A percentile compares a stretch with the other conserved stretches of the same genome.
Evolutionary conservation across 1,139 yeast species (phyloP).

Genomic region (Petasospora fabianii): DNA sequence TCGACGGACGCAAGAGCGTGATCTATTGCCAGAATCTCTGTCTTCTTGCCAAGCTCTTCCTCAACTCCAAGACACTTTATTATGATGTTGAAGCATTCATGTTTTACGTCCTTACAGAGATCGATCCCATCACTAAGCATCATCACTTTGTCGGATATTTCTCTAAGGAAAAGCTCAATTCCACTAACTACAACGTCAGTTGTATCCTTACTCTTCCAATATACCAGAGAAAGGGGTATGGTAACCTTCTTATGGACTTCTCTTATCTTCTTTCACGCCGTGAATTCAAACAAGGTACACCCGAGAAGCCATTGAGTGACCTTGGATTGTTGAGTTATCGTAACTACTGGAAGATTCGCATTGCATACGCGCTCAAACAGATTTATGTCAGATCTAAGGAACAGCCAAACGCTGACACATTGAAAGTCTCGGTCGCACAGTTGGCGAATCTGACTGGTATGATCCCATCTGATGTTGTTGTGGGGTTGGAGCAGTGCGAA

Average conservation of each 20-base stretch:
- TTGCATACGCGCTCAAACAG: conserved; percentile 47
- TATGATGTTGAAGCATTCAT: conserved; percentile 95
- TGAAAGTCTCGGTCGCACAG: conserved; percentile 49
- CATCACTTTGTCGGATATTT: conserved; percentile 92
- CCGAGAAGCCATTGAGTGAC: conserved; percentile 90
- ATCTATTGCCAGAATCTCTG: conserved; percentile 87
- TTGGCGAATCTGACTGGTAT: conserved; percentile 75
- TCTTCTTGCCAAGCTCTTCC: conserved; percentile 79
- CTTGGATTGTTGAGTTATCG: conserved; percentile 82
- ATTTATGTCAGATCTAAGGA: conserved; percentile 29
- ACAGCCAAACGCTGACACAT: conserved; percentile 12
- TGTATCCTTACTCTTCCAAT: conserved; percentile 89
- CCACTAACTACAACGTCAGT: conserved; percentile 76
- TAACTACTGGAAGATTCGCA: conserved; percentile 76
- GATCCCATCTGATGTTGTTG: conserved; percentile 81
- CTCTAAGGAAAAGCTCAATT: conserved; percentile 78
- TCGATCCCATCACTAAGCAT: conserved; percentile 45
- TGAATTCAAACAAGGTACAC: conserved; percentile 84
- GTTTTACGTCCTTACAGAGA: conserved; percentile 78
- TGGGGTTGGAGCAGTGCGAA: conserved; percentile 75
- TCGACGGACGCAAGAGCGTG: conserved; percentile 84
- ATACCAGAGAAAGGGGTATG: conserved; percentile 86
- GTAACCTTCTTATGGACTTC: conserved; percentile 82
- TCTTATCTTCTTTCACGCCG: conserved; percentile 73
- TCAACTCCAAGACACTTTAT: conserved; percentile 86